A percentile compares a stretch with the other conserved stretches of the same genome.
Evolutionary conservation across 2,329 filamentous ascomycete genomes (phyloP).

Genomic region (Chaetomiaceae sp.): DNA sequence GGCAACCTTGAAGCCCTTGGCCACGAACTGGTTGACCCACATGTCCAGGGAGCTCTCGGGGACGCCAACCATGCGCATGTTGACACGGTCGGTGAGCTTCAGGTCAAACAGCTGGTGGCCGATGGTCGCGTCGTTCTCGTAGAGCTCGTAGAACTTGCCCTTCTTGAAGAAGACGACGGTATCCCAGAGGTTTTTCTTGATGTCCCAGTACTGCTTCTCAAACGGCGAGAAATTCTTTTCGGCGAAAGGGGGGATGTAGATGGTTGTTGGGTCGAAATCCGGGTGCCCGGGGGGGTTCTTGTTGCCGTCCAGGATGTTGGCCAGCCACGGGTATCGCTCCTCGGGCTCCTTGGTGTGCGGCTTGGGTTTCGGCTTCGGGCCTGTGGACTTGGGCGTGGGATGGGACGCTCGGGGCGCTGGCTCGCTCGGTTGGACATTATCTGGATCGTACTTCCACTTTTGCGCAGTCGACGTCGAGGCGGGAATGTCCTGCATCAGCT

Average conservation of each 20-base stretch:
- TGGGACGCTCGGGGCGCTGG: conserved; percentile 20
- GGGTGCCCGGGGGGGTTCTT: conserved; percentile 72
- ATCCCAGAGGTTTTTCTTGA: conserved; percentile 97
- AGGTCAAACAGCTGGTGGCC: conserved; percentile 96
- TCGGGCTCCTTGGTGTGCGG: conserved; percentile 79
- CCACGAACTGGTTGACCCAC: conserved; percentile 98
- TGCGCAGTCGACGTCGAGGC: conserved; percentile 65
- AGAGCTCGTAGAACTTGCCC: conserved; percentile 97
- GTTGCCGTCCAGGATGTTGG: conserved; percentile 79
- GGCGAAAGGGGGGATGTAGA: conserved; percentile 81
- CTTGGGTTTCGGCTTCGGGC: conserved; percentile 53
- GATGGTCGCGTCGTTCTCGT: conserved; percentile 95
- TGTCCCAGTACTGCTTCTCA: conserved; percentile 98
- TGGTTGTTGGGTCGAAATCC: conserved; percentile 84
- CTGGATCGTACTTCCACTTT: conserved; percentile 69
- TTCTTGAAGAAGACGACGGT: conserved; percentile 99
- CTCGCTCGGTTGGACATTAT: conserved; percentile 37
- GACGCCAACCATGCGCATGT: conserved; percentile 99
- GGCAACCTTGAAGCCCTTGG: conserved; percentile 96
- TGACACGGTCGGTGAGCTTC: conserved; percentile 95
- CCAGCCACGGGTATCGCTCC: conserved; percentile 85
- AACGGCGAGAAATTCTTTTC: conserved; percentile 86
- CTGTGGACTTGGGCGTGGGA: conserved; percentile 27
- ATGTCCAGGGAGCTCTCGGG: conserved; percentile 92
- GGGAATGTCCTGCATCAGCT: conserved; percentile 53